These are phyloP conservation scores for Cantharellus cinnabarinus DNA, from an alignment of 768 basidiomycete genomes.

Conservation along the genomic window DNA sequence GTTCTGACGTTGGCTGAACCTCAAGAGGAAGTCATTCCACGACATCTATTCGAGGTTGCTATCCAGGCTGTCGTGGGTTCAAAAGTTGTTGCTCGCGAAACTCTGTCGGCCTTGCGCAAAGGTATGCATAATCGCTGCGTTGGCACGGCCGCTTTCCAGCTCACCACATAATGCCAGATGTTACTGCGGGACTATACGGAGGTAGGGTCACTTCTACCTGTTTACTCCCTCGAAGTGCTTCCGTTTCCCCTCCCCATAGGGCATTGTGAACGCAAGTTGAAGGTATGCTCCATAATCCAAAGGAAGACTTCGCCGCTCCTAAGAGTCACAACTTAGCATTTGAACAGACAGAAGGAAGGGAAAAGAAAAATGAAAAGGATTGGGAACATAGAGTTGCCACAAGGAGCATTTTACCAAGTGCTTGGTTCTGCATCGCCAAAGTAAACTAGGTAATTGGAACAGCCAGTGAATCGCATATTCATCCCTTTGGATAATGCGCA, in stretches of 20 bases:
- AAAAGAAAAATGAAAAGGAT: slow-evolving; percentile 78
- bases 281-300: slow-evolving; percentile 12
- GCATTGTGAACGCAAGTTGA: slow-evolving; percentile 85
- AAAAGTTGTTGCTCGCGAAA: slow-evolving; percentile 78
- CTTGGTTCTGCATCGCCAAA: slow-evolving; percentile 26
- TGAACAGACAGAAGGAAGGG: slow-evolving; percentile 65
- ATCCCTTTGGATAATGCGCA: neutral
- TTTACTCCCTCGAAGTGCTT: neutral
- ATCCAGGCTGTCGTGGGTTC: slow-evolving; percentile 85
- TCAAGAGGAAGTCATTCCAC: slow-evolving; percentile 74
- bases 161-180: slow-evolving; percentile 27
- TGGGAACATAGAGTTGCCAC: slow-evolving; percentile 75
- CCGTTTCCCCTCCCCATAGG: slow-evolving; percentile 21
- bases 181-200: slow-evolving; percentile 86
- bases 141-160: neutral
- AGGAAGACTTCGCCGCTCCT: neutral
- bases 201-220: slow-evolving; percentile 23
- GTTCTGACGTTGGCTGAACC: neutral
- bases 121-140: slow-evolving; percentile 12
- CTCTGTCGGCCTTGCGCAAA: slow-evolving; percentile 62
- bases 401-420: slow-evolving; percentile 89
- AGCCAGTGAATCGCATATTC: neutral
- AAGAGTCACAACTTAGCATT: slow-evolving; percentile 18
- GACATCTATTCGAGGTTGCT: slow-evolving; percentile 83
- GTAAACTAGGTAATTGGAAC: slow-evolving; percentile 14